Percentiles rank a stretch among this genome's conserved stretches.
Conservation (phyloP, 1,284 basidiomycete species). For the Wolfiporia cocos region DNA sequence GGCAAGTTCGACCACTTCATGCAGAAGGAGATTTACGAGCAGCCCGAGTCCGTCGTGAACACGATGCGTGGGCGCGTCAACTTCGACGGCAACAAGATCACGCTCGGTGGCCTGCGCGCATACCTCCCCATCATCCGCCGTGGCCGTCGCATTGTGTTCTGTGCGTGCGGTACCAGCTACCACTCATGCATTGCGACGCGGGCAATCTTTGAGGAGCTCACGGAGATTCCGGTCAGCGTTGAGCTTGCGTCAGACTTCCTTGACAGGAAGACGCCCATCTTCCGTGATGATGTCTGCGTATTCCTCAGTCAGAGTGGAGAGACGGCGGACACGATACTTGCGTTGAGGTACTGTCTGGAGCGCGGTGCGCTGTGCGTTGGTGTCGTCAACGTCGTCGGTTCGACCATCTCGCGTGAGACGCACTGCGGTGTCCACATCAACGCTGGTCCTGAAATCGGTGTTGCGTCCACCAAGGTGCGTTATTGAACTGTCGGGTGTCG, state of each 20-base stretch:
- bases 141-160: slow-evolving; percentile 93
- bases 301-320: slow-evolving; percentile 98
- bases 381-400: slow-evolving; percentile 98
- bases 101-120: slow-evolving; percentile 91
- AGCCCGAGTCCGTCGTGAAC: slow-evolving; percentile 99
- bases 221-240: slow-evolving; percentile 96
- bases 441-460: slow-evolving; percentile 98
- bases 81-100: slow-evolving; percentile 91
- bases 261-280: slow-evolving; percentile 98
- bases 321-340: slow-evolving; percentile 97
- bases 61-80: slow-evolving; percentile 99
- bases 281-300: slow-evolving; percentile 97
- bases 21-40: slow-evolving; percentile 99
- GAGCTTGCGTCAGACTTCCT: slow-evolving; percentile 99
- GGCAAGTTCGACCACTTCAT: slow-evolving; percentile 99
- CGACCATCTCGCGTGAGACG: slow-evolving; percentile 96
- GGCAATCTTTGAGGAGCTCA: slow-evolving; percentile 97
- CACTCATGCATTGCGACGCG: slow-evolving; percentile 98
- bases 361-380: slow-evolving; percentile 94
- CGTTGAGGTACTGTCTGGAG: slow-evolving; percentile 94
- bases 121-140: slow-evolving; percentile 96
- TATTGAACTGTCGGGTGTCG: slow-evolving; percentile 2
- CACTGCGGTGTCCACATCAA: slow-evolving; percentile 99
- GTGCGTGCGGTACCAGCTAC: slow-evolving; percentile 97
- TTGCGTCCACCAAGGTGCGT: slow-evolving; percentile 95